Base-by-base conservation (phyloP, 257 asterid genomes). In the Plantago elongata region DNA sequence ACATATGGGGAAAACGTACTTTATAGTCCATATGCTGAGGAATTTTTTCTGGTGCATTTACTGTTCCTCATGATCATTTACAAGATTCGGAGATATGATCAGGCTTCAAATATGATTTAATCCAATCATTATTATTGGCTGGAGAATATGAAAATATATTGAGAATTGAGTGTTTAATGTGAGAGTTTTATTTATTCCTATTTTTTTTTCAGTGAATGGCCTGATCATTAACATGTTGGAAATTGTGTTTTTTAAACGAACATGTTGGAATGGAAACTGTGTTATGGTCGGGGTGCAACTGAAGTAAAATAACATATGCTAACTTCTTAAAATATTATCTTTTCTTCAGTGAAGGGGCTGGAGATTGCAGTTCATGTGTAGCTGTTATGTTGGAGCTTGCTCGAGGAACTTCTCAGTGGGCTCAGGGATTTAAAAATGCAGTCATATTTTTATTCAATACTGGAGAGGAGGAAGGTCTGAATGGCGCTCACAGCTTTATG, bases 311-410 rank as follows among this genome's bases (percentile, higher is more conserved):
- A 34, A 13, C 60, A 37, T 13, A 22, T 40, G 54, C 60, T 45
- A 54, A 18, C 9, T 3, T 44, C 27, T 60, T 54, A 38, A 60
- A 37, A 29, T 54, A 61, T 38, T 60, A 34, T 45, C 16, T 62
- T 47, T 51, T 61, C 62, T 74, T 61, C 77, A 92, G 97, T 72
- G 97, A 87, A 83, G 99, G 99, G 60, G 99, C 97, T 64, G 97
- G 99, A 46, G 99, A 93, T 73, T 89, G 97, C 84, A 89, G 96
- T 71, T 93, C 99, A 48, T 89, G 97, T 66, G 91, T 93, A 67
- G 84, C 95, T 52, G 97, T 93, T 63, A 93, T 93, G 99, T 78
- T 89, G 61, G 99, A 93, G 83, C 99, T 93, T 83, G 96, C 99
- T 63, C 89, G 99, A 51, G 99, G 96, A 70, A 76, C 83, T 72